Conservation (phyloP, 1,284 basidiomycete genomes). For the Rhizoctonia solani region DNA sequence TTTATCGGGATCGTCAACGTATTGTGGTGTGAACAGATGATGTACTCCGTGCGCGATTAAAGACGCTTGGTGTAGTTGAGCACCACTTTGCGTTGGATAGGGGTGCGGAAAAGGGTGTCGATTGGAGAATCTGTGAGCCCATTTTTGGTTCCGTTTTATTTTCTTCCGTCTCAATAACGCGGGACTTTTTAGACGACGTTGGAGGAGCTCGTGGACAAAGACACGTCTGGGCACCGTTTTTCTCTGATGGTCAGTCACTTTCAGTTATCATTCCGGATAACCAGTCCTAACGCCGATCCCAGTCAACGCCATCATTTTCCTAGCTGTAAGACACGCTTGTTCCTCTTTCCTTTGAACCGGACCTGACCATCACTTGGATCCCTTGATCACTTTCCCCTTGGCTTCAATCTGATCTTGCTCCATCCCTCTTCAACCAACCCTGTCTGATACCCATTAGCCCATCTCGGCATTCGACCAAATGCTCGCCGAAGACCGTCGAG, state of each 20-base stretch:
- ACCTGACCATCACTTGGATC: no score
- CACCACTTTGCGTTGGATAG: constrained; percentile 37
- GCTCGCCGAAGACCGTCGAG: constrained; percentile 34
- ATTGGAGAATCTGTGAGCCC: constrained; percentile 36
- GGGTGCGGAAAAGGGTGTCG: constrained; percentile 34
- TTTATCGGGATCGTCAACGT: no score
- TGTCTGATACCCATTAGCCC: no score
- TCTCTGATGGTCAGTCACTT: constrained; percentile 29
- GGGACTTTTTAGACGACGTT: constrained; percentile 34
- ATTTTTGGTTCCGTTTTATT: neutral
- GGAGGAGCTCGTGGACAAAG: constrained; percentile 38
- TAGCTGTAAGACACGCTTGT: constrained; percentile 34
- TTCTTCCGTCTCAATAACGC: neutral
- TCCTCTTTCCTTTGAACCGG: no score
- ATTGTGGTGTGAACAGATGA: no score
- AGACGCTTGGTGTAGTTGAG: constrained; percentile 39
- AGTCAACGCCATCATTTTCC: constrained; percentile 38
- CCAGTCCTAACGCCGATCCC: no score
- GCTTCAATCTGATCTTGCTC: neutral
- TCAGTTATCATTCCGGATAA: neutral
- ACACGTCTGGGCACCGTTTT: constrained; percentile 38
- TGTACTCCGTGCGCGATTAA: constrained; percentile 37
- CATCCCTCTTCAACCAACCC: neutral
- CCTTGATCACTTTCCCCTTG: no score
- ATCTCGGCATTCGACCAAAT: constrained; percentile 38